phyloP scores from a whole-genome alignment of 768 basidiomycete species.

The Hebeloma cylindrosporum region DNA sequence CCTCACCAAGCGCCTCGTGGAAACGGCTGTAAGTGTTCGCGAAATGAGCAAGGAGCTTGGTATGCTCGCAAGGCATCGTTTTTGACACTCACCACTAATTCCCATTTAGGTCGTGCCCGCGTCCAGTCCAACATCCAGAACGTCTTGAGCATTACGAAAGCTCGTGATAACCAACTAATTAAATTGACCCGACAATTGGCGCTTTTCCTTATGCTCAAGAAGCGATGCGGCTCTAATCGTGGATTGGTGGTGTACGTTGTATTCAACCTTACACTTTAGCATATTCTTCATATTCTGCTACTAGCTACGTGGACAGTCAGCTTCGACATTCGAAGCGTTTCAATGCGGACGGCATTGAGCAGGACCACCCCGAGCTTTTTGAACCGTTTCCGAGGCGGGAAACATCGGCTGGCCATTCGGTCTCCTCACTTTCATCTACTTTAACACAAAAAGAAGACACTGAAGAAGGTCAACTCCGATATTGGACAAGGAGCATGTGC shows the following conservation, averaged over 20 bases:
- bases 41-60: slow-evolving; percentile 99
- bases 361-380: slow-evolving; percentile 88
- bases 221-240: slow-evolving; percentile 57
- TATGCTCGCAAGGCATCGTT: too few species aligned
- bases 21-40: slow-evolving; percentile 94
- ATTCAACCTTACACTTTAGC: slow-evolving; percentile 2
- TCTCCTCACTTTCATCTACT: slow-evolving; percentile 56
- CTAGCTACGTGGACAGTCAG: slow-evolving; percentile 92
- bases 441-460: slow-evolving; percentile 43
- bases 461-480: slow-evolving; percentile 90
- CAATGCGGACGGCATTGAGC: slow-evolving; percentile 85
- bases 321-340: slow-evolving; percentile 87
- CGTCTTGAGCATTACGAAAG: slow-evolving; percentile 95
- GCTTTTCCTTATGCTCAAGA: slow-evolving; percentile 91
- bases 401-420: slow-evolving; percentile 63
- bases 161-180: slow-evolving; percentile 94
- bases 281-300: slow-evolving; percentile 11
- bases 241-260: slow-evolving; percentile 82
- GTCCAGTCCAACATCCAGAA: slow-evolving; percentile 91
- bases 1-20: slow-evolving; percentile 89
- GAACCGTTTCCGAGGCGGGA: slow-evolving; percentile 73
- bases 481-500: slow-evolving; percentile 99
- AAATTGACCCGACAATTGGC: slow-evolving; percentile 92
- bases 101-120: slow-evolving; percentile 75
- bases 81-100: slow-evolving; percentile 11